Base-by-base conservation (phyloP, 2,329 filamentous ascomycete genomes). In the Neopestalotiopsis clavispora region DNA sequence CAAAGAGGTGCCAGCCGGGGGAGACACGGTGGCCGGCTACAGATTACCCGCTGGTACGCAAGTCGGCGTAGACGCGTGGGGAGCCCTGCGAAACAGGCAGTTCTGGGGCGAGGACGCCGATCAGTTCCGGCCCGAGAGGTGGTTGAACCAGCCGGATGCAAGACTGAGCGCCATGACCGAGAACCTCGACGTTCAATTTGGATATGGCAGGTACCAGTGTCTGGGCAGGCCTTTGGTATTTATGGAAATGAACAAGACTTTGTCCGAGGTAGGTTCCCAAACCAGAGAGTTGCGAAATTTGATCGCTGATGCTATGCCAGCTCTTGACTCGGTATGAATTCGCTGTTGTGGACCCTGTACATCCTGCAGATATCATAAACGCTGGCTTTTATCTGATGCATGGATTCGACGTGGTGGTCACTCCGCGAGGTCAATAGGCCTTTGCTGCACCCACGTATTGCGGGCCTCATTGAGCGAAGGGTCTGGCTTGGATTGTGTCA, bases 91-190 rank as follows among this genome's bases (percentile, higher is more conserved):
- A 17, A 59, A 59, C 7, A 59, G 2, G 57, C 57, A 59, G 28
- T 59, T 59, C 28, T 59, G 57, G 57, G 57, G 57, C 57, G 28
- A 59, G 2, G 57, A 59, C 23, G 57, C 57, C 14, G 57, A 59
- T 14, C 57, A 30, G 57, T 59, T 14, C 20, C 57, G 57, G 17
- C 57, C 57, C 57, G 57, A 59, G 57, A 30, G 57, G 20, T 59
- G 57, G 57, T 14, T 59, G 28, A 34, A 59, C 20, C 30, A 30
- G 17, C 23, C 57, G 23, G 20, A 59, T 6, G 57, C 57, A 3
- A 30, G 57, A 59, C 14, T 59, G 12, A 59, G 57, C 57, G 23
- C 57, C 30, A 59, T 59, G 57, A 10, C 4, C 28, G 57, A 59
- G 5, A 30, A 23, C 30, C 57, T 59, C 28, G 57, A 59, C 20